Percentiles rank a stretch among this genome's conserved stretches.
phyloP scores from a whole-genome alignment of 139 green algal species.

The Chlorella ohadii region DNA sequence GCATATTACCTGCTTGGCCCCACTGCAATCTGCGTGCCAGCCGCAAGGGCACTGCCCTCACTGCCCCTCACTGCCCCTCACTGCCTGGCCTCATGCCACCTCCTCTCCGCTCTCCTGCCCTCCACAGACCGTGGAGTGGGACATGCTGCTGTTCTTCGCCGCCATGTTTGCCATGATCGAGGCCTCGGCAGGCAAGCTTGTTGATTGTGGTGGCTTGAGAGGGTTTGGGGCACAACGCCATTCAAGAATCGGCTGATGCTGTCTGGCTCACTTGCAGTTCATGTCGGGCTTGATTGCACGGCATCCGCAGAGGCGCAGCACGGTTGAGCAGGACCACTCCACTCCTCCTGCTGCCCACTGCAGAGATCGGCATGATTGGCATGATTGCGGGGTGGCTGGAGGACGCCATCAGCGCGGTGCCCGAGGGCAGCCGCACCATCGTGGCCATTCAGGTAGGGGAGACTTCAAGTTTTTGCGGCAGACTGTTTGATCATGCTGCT shows the following conservation, averaged over 20 bases:
- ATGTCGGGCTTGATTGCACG: too few species aligned
- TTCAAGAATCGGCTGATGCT: too few species aligned
- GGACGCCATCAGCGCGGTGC: constrained; percentile 32
- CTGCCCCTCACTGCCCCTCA: too few species aligned
- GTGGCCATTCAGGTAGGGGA: constrained; percentile 32
- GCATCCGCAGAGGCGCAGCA: too few species aligned
- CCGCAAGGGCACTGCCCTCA: too few species aligned
- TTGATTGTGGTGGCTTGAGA: too few species aligned
- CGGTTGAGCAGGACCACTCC: too few species aligned
- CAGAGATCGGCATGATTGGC: constrained; percentile 17
- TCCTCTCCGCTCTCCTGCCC: background rate
- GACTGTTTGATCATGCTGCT: too few species aligned
- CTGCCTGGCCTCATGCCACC: background rate
- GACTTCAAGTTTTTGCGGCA: too few species aligned
- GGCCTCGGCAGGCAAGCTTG: constrained; percentile 17
- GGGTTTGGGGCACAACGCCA: background rate
- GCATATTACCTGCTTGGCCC: too few species aligned
- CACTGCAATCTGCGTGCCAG: too few species aligned
- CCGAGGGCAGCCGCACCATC: constrained; percentile 26
- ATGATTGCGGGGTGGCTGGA: constrained; percentile 45
- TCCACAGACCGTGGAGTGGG: constrained; percentile 53
- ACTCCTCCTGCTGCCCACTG: background rate
- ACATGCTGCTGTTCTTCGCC: constrained; percentile 65
- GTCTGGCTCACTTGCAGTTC: too few species aligned
- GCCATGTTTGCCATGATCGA: constrained; percentile 60